Evolutionary conservation across 1,139 yeast species (phyloP).

Genomic region (Pichia sp.): DNA sequence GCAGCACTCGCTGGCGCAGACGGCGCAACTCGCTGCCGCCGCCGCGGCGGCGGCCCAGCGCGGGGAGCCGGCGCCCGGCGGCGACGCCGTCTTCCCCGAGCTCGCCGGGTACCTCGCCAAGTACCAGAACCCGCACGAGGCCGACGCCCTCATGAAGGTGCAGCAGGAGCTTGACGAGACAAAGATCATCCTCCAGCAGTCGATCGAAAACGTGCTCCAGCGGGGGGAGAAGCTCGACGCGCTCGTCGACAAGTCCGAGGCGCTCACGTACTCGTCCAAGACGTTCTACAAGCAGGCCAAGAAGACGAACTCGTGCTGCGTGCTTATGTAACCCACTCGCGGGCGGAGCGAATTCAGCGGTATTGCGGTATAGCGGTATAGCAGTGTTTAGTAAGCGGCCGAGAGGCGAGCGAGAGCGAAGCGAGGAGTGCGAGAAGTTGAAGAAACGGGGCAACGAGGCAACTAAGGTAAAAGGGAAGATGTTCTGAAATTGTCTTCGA

Average conservation of each 20-base stretch:
- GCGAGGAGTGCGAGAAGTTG: too few relatives aligned
- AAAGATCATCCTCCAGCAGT: conserved; percentile 90
- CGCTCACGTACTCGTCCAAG: conserved; percentile 79
- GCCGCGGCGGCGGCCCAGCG: conserved; percentile 92
- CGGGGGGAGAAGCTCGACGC: conserved; percentile 95
- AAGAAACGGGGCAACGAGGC: too few relatives aligned
- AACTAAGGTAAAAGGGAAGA: too few relatives aligned
- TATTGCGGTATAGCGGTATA: neutral
- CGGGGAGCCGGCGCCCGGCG: conserved; percentile 40
- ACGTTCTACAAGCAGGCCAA: conserved; percentile 97
- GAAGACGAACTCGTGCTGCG: conserved; percentile 95
- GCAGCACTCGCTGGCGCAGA: conserved; percentile 66
- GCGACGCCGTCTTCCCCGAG: conserved; percentile 42
- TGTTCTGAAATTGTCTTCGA: too few relatives aligned
- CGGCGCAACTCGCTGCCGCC: conserved; percentile 56
- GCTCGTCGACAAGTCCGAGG: conserved; percentile 91
- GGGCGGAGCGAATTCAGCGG: neutral
- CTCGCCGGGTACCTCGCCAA: conserved; percentile 56
- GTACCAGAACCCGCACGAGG: conserved; percentile 96
- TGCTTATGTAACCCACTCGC: conserved; percentile 48
- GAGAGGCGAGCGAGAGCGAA: too few relatives aligned
- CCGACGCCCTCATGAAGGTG: conserved; percentile 94
- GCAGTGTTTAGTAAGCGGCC: neutral
- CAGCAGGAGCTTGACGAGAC: conserved; percentile 98
- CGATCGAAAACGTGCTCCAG: conserved; percentile 89